Conservation (phyloP, 1,139 yeast species). For the Lodderomyces parapsilosis region DNA sequence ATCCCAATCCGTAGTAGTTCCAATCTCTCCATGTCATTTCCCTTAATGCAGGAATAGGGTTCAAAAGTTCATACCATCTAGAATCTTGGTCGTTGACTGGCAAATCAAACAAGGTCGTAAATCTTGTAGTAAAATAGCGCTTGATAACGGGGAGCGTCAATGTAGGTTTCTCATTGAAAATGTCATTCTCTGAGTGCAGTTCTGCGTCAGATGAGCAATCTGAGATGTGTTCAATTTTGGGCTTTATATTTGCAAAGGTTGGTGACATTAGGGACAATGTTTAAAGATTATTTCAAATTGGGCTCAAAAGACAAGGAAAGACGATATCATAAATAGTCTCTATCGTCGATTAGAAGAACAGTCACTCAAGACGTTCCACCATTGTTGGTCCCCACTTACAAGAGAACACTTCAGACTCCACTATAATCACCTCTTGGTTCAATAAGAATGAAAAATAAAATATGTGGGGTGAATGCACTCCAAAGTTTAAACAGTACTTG, state of each 20-base stretch:
- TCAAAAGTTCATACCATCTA: constrained; percentile 21
- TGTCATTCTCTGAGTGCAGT: constrained; percentile 12
- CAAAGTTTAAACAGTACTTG: too few relatives aligned
- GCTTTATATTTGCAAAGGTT: not conserved
- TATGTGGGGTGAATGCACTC: too few relatives aligned
- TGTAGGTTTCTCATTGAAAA: constrained; percentile 26
- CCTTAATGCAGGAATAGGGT: constrained; percentile 32
- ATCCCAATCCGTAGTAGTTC: constrained; percentile 63
- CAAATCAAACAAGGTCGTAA: constrained; percentile 31
- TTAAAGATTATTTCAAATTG: too few relatives aligned
- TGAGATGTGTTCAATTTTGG: constrained; percentile 9
- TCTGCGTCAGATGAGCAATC: not conserved
- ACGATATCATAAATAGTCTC: too few relatives aligned
- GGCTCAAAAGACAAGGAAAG: too few relatives aligned
- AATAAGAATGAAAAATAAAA: too few relatives aligned
- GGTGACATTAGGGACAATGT: not conserved
- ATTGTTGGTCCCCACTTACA: too few relatives aligned
- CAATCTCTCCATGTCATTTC: constrained; percentile 35
- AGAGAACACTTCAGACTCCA: too few relatives aligned
- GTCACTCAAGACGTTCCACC: too few relatives aligned
- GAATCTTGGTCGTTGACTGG: constrained; percentile 19
- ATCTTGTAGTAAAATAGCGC: constrained; percentile 27
- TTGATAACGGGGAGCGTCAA: constrained; percentile 22
- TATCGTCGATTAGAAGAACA: too few relatives aligned
- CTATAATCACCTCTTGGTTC: too few relatives aligned